Base-by-base conservation (phyloP, 2,329 filamentous ascomycete species). In the Neophaeococcomyces mojaviensis region DNA sequence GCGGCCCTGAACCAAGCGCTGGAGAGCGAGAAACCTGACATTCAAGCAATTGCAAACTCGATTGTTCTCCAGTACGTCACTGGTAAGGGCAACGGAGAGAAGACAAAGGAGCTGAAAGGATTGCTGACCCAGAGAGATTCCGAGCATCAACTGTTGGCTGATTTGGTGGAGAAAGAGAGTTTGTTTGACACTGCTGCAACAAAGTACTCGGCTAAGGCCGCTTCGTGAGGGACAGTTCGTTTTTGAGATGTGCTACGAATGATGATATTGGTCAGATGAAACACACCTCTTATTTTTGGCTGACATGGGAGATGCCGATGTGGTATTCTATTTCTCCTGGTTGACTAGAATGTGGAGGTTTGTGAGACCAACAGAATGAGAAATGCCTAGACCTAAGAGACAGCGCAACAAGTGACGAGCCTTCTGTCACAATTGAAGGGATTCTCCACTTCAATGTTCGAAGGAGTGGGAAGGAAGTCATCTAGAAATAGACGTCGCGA, bases 131-230 rank as follows among this genome's bases (percentile, higher is more conserved):
- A 73, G 43, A 68, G 70, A 13, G 76, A 84, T 44, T 76, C 82
- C 20, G 68, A 82, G 44, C 88, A 96, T 65, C 69, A 78, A 28
- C 72, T 92, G 51, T 64, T 96, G 47, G 63, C 67, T 33, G 89
- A 95, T 57, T 68, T 94, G 57, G 75, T 81, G 59, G 86, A 88
- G 68, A 97, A 95, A 81, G 87, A 81, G 64, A 77, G 74, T n/a
- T 68, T 88, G 48, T 97, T 97, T 62, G 87, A 94, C 64, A 81
- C 81, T 58, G 89, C 89, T 10, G 86, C 86, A 16, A 74, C 79
- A 20, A 97, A 94, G 69, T 97, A 92, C 67, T 82, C 79, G 55
- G 78, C 89, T 28, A 95, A 90, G 72, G 87, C 88, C 51, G 74
- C 81, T 2, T 51, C 50, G 28, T 55, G 37, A 50, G 24, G n/a